Conservation (phyloP, 352 stramenopile genomes). For the Elongisporangium prolatum region DNA sequence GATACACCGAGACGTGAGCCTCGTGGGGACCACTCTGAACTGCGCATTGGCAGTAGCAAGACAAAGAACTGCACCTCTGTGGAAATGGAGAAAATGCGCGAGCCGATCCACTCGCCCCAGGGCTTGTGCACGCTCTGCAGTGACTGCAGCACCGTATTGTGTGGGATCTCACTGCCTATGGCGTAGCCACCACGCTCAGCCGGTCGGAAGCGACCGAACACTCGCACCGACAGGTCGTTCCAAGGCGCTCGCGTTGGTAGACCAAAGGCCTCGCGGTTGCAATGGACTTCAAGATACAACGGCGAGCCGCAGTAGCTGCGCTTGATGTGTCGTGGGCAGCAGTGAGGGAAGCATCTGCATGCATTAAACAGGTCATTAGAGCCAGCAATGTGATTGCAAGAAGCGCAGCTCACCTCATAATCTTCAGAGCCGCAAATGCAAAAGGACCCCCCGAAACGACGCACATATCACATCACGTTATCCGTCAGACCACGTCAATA, state of each 20-base stretch:
- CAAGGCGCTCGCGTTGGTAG: constrained; percentile 15
- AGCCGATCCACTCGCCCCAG: constrained; percentile 59
- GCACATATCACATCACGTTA: too few species aligned
- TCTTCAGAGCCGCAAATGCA: too few species aligned
- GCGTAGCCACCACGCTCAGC: constrained; percentile 9
- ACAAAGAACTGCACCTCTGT: constrained; percentile 8
- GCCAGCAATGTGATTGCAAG: too few species aligned
- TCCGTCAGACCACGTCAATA: too few species aligned
- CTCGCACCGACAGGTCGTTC: constrained; percentile 16
- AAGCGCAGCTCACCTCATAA: too few species aligned
- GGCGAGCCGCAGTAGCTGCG: constrained; percentile 66
- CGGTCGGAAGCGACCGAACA: constrained; percentile 31
- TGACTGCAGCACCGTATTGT: constrained; percentile 20
- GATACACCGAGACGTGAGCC: neutral
- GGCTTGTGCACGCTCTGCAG: constrained; percentile 56
- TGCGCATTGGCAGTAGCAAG: neutral
- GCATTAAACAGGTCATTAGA: too few species aligned
- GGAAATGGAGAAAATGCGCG: constrained; percentile 11
- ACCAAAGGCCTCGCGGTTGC: constrained; percentile 4
- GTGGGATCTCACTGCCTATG: constrained; percentile 18
- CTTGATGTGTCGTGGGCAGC: constrained; percentile 56
- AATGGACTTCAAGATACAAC: constrained; percentile 33
- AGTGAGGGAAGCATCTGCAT: constrained; percentile 52
- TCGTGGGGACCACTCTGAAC: constrained; percentile 1
- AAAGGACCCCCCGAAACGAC: too few species aligned